Conservation (phyloP, 2,329 filamentous ascomycete genomes). For the Clonostachys rosea region DNA sequence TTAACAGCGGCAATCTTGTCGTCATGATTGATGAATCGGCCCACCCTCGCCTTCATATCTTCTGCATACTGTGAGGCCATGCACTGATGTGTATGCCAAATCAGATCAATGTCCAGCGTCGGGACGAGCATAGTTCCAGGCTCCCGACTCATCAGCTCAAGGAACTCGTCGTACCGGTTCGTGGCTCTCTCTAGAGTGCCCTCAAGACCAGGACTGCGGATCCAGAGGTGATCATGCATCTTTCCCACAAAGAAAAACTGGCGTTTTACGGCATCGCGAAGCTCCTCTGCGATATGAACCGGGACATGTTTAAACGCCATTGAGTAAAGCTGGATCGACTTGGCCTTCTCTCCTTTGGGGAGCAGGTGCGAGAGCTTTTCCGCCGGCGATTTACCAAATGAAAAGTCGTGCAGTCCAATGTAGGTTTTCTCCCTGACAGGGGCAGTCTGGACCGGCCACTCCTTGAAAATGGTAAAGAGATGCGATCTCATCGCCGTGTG, state of each 20-base stretch:
- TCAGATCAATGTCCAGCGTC: slow-evolving; percentile 33
- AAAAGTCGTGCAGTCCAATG: too few species aligned
- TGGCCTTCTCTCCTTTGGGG: not conserved
- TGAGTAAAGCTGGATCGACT: too few species aligned
- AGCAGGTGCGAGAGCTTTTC: slow-evolving; percentile 1
- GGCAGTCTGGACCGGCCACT: slow-evolving; percentile 7
- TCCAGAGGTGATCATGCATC: slow-evolving; percentile 31
- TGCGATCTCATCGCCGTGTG: not conserved
- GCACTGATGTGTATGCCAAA: slow-evolving; percentile 37
- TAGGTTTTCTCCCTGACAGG: too few species aligned
- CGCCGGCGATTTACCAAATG: not conserved
- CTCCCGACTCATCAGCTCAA: slow-evolving; percentile 22
- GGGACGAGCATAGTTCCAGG: slow-evolving; percentile 24
- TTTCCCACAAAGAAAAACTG: slow-evolving; percentile 32
- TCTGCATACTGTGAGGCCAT: slow-evolving; percentile 17
- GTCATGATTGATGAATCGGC: slow-evolving; percentile 28
- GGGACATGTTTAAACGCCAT: too few species aligned
- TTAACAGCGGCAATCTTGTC: slow-evolving; percentile 22
- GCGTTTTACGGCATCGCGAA: slow-evolving; percentile 9
- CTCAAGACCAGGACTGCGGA: slow-evolving; percentile 23
- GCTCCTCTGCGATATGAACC: not conserved
- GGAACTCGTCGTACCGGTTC: slow-evolving; percentile 29
- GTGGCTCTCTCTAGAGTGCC: slow-evolving; percentile 26
- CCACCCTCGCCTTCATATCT: slow-evolving; percentile 7
- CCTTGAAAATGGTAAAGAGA: slow-evolving; percentile 9